Base-by-base conservation (phyloP, 192 early-diverging fungal species). In the Backusella westeae region DNA sequence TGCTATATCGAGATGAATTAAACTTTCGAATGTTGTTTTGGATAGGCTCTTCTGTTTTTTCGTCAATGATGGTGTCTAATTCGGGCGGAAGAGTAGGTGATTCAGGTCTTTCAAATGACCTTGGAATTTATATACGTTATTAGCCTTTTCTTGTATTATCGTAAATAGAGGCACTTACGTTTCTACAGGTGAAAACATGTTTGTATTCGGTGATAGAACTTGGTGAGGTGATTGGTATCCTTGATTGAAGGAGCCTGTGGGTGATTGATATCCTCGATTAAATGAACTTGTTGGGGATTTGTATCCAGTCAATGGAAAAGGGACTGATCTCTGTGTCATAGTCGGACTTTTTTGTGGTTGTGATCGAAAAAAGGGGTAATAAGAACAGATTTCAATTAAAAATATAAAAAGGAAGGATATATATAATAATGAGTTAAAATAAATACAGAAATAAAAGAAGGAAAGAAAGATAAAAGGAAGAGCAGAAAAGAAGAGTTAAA, bases 41-140 rank as follows among this genome's bases (percentile, higher is more conserved):
- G n/a, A 12, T 63, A 2, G 56, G 9, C 10, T 63, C 23, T 63
- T 63, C 56, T 29, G 21, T 63, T 63, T 63, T 63, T 63, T 63
- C 56, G 23, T 63, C 56, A 23, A 12, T 63, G 26, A 63, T 38
- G 7, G 59, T 23, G 4, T 29, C 9, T 6, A 19, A 21, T 32
- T 77, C 76, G 4, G 41, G 52, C 1, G 76, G 76, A 26, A 77
- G 41, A 19, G 76, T 77, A 8, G 76, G 76, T 35, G 76, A 77
- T 72, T 77, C 76, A n/a, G 76, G 76, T 49, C 76, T 71, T 72
- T 77, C 70, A 69, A 72, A 34, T 29, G 19, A 21, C 21, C 49
- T 52, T 26, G 6, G n/a, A 63, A 34, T 23, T 19, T 72, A n/a
- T 15, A 19, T 26, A 38, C 2, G 23, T 14, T 23, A 5, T 29